Evolutionary conservation across 148 eudicot species (phyloP), one percentile per base, ranked within the genome.

Genomic region (Bassia scoparia): DNA sequence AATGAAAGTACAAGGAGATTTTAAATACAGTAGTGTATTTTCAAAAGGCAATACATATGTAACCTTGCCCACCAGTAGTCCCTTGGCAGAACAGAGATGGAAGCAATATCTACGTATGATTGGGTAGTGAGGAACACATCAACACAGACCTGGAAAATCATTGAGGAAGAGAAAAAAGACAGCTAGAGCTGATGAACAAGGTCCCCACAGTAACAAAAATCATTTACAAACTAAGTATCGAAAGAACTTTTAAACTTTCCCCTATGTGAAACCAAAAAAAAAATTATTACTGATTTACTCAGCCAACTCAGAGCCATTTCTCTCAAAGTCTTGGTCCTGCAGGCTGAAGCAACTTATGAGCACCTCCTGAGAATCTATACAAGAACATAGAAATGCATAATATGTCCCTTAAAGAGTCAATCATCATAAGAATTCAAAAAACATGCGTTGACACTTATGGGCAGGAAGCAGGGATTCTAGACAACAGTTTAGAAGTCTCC

Each of bases 61-160:
- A 23, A 86, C 92, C 99, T 97, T 96, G 96, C 55, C 99, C 99
- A 59, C 99, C 99, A 13, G 99, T 96, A 65, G 96, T 96, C 81
- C 81, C 88, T 92, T 68, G 99, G 90, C 78, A 96, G 82, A 67
- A 90, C 94, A 54, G 99, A 87, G 61, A 96, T 87, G 30, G 99
- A 96, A 74, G 97, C 94, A 67, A 92, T 84, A 79, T 96, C 99
- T 11, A 89, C 86, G 72, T 92, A 96, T 64, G 89, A 85, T 84
- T 96, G 99, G 58, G 97, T 83, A 67, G 95, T 88, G 63, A 96
- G 74, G 77, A 92, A 96, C 71, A 92, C 85, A 73, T 96, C 99
- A 72, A 96, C 92, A 24, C 92, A 96, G 77, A 96, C 99, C 99
- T 96, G 87, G 87, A 43, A 86, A 75, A 71, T 60, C 46, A 61